Percentiles rank a stretch among this genome's conserved stretches.
These are phyloP conservation scores for Fusarium sp. DNA, from an alignment of 2,329 filamentous ascomycete genomes.

Conservation along the genomic window DNA sequence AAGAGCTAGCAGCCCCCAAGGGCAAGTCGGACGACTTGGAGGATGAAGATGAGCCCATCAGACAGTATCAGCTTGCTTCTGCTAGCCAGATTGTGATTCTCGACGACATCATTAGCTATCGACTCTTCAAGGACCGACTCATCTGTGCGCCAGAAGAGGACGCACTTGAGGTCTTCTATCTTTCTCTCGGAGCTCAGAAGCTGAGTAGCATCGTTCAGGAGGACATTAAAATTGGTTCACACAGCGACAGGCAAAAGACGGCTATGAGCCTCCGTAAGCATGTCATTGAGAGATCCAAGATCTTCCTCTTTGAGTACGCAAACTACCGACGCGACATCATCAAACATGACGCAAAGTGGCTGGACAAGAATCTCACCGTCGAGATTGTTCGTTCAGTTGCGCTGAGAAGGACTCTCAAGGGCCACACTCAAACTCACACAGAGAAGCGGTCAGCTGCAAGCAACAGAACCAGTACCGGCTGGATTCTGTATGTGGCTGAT, in stretches of 20 bases:
- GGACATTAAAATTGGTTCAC: conserved; percentile 77
- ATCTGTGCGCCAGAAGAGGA: conserved; percentile 94
- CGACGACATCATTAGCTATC: conserved; percentile 90
- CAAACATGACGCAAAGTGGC: conserved; percentile 88
- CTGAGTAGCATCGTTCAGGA: conserved; percentile 84
- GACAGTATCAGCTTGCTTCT: conserved; percentile 81
- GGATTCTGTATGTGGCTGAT: conserved; percentile 81
- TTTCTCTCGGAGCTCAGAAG: conserved; percentile 79
- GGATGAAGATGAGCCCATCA: conserved; percentile 74
- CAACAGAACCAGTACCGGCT: conserved; percentile 63
- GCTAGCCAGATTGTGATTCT: conserved; percentile 81
- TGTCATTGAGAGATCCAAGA: conserved; percentile 86
- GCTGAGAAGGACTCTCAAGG: conserved; percentile 80
- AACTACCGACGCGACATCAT: conserved; percentile 81
- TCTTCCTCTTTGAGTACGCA: conserved; percentile 84
- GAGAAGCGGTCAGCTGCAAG: conserved; percentile 82
- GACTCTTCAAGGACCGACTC: conserved; percentile 86
- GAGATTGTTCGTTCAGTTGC: conserved; percentile 82
- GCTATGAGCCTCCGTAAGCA: conserved; percentile 80
- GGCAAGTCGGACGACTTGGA: conserved; percentile 63
- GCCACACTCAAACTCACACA: conserved; percentile 74
- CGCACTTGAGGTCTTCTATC: conserved; percentile 84
- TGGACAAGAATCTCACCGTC: conserved; percentile 86
- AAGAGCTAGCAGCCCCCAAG: conserved; percentile 70
- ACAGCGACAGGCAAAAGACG: conserved; percentile 74